Evolutionary conservation across 345 rosid species (phyloP).

Genomic region (Citrus australasica): DNA sequence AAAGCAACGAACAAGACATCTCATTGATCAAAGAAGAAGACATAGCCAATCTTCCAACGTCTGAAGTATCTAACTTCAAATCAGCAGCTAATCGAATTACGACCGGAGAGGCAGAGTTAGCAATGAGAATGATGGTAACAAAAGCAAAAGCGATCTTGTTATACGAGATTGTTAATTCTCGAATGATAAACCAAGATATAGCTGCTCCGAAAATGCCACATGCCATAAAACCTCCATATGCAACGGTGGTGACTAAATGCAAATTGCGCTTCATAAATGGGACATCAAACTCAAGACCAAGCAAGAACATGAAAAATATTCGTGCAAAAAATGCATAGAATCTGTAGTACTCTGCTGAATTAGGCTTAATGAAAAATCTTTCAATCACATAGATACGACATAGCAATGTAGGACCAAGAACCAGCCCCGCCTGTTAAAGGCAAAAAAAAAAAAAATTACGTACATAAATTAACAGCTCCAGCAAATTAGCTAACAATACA

Average conservation of each 20-base stretch:
- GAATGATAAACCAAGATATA: constrained; percentile 35
- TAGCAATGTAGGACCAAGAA: constrained; percentile 57
- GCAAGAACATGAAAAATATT: constrained; percentile 65
- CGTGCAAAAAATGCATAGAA: constrained; percentile 46
- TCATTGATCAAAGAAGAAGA: constrained; percentile 55
- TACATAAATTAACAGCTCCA: too few species aligned
- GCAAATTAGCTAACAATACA: too few species aligned
- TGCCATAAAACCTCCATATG: constrained; percentile 38
- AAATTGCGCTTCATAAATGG: constrained; percentile 52
- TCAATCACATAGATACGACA: constrained; percentile 37
- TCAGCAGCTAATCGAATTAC: constrained; percentile 62
- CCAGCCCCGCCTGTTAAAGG: constrained; percentile 66
- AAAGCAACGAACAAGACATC: constrained; percentile 36
- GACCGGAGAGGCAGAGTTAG: constrained; percentile 64
- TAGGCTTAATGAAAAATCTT: constrained; percentile 46
- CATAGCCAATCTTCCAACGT: constrained; percentile 60
- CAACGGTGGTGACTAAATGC: constrained; percentile 36
- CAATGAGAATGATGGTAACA: constrained; percentile 34
- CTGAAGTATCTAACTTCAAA: constrained; percentile 59
- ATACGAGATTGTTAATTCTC: constrained; percentile 13
- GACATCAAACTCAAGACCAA: constrained; percentile 65
- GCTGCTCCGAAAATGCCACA: constrained; percentile 38
- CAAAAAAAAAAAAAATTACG: too few species aligned
- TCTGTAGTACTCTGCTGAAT: constrained; percentile 49
- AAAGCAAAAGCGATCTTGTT: constrained; percentile 19